A percentile compares a stretch with the other conserved stretches of the same genome.
These are phyloP conservation scores for Phalaenopsis aphrodite DNA, from an alignment of 106 monocot species.

Conservation along the genomic window DNA sequence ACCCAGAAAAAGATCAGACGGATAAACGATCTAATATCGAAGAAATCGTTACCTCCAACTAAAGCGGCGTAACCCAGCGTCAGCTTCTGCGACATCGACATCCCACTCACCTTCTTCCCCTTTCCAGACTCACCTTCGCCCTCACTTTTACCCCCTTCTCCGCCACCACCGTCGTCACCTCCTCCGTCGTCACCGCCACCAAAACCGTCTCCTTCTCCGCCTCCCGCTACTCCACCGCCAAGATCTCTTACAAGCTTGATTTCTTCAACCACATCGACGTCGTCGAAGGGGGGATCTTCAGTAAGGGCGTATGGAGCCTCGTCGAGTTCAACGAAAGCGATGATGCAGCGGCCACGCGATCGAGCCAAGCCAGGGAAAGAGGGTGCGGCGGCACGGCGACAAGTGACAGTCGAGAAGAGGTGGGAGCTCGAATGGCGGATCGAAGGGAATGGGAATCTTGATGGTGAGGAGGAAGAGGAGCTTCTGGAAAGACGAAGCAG, in stretches of 20 bases:
- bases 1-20: not conserved
- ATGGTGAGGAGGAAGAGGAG: constrained; percentile 6
- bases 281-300: constrained; percentile 5
- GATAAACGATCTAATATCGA: not conserved
- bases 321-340: constrained; percentile 3
- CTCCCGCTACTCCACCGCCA: constrained; percentile 12
- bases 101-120: constrained; percentile 19
- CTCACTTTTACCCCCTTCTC: not conserved
- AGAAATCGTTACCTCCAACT: constrained; percentile 38
- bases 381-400: not conserved
- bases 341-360: not conserved
- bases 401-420: not conserved
- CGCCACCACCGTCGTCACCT: not conserved
- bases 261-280: not conserved
- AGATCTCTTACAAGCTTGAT: not conserved
- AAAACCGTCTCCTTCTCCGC: constrained; percentile 9
- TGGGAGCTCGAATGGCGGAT: constrained; percentile 7
- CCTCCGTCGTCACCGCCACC: constrained; percentile 11
- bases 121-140: constrained; percentile 7
- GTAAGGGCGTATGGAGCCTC: constrained; percentile 4
- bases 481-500: not conserved
- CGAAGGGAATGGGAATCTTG: not conserved
- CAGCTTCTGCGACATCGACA: constrained; percentile 83
- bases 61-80: constrained; percentile 62
- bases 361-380: not conserved